A percentile compares a stretch with the other conserved stretches of the same genome.
These are phyloP conservation scores for Capsella bursapastoris DNA, from an alignment of 345 rosid species.

Conservation along the genomic window DNA sequence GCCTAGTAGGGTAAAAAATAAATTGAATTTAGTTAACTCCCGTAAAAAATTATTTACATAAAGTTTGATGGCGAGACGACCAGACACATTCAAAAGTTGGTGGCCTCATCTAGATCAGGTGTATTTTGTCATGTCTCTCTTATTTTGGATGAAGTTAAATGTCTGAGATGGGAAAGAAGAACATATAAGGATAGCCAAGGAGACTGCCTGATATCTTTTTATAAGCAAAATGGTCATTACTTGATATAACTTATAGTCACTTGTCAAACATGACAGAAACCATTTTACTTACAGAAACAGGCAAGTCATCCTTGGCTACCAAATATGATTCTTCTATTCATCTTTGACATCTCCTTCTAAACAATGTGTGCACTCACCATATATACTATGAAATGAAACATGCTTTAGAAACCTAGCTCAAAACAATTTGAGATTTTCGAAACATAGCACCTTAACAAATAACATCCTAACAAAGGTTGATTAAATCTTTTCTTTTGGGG, in stretches of 20 bases:
- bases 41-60: too few relatives aligned
- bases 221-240: constrained; percentile 23
- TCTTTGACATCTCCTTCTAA: constrained; percentile 38
- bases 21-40: too few relatives aligned
- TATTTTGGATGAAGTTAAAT: constrained; percentile 21
- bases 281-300: constrained; percentile 29
- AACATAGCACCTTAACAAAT: neutral
- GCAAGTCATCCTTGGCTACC: constrained; percentile 49
- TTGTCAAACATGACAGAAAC: constrained; percentile 4
- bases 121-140: too few relatives aligned
- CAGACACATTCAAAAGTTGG: too few relatives aligned
- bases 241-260: neutral
- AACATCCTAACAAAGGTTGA: neutral
- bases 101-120: too few relatives aligned
- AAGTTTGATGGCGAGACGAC: too few relatives aligned
- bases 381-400: neutral
- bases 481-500: too few relatives aligned
- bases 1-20: too few relatives aligned
- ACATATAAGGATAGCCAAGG: constrained; percentile 46
- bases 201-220: constrained; percentile 36
- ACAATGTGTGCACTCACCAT: neutral
- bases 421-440: too few relatives aligned
- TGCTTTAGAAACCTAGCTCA: neutral
- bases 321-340: constrained; percentile 36
- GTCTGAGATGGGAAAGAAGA: constrained; percentile 40